phyloP scores from a whole-genome alignment of 2,329 filamentous ascomycete genomes.

The Shiraia sp. region DNA sequence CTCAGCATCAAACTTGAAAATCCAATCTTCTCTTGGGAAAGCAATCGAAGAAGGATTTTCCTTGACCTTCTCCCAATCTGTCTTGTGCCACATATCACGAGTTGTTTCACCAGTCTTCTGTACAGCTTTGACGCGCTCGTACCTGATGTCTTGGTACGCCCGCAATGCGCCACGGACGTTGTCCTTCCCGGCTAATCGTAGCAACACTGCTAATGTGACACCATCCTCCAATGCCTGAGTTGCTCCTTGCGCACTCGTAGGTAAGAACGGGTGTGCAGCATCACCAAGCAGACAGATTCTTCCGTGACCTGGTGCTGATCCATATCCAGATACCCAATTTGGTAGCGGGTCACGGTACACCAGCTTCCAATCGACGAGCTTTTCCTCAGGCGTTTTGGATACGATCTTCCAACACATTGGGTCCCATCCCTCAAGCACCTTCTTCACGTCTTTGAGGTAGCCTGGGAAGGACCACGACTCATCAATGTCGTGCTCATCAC shows the following conservation, averaged over 20 bases:
- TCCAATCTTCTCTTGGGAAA: slow-evolving; percentile 39
- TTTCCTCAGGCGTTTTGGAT: slow-evolving; percentile 41
- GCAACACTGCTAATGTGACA: slow-evolving; percentile 32
- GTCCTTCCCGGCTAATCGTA: slow-evolving; percentile 31
- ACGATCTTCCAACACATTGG: slow-evolving; percentile 40
- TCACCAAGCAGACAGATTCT: slow-evolving; percentile 58
- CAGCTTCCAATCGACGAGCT: slow-evolving; percentile 58
- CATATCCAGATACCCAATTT: slow-evolving; percentile 56
- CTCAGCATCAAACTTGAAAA: slow-evolving; percentile 38
- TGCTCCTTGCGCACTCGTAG: slow-evolving; percentile 58
- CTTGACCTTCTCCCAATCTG: slow-evolving; percentile 41
- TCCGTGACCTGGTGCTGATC: slow-evolving; percentile 38
- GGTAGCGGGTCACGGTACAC: slow-evolving; percentile 58
- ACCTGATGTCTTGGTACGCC: slow-evolving; percentile 41
- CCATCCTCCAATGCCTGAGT: slow-evolving; percentile 59
- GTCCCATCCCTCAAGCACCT: slow-evolving; percentile 40
- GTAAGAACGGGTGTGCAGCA: slow-evolving; percentile 59
- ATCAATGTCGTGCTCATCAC: slow-evolving; percentile 40
- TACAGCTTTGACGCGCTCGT: slow-evolving; percentile 38
- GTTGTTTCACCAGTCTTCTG: slow-evolving; percentile 42
- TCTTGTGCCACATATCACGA: slow-evolving; percentile 42
- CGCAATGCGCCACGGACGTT: slow-evolving; percentile 34
- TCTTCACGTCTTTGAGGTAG: slow-evolving; percentile 36
- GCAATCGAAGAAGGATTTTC: slow-evolving; percentile 32
- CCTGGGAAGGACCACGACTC: slow-evolving; percentile 44